phyloP scores from a whole-genome alignment of 73 alveolate species.

The Stentor coeruleus region DNA sequence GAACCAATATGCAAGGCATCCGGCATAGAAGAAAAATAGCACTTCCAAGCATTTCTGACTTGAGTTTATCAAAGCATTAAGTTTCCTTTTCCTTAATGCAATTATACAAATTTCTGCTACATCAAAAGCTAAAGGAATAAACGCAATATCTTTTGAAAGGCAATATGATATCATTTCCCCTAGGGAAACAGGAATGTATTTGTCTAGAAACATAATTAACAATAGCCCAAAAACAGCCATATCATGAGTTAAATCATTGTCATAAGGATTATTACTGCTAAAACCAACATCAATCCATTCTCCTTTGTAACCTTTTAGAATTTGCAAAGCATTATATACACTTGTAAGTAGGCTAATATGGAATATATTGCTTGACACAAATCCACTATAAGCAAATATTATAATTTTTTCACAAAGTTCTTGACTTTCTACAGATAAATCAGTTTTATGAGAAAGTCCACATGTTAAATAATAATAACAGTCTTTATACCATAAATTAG shows the following conservation, averaged over 20 bases:
- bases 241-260: background rate
- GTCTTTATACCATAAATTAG: background rate
- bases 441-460: background rate
- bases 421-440: background rate
- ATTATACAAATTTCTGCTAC: background rate
- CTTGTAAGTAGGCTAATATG: background rate
- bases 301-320: background rate
- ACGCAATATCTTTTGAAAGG: background rate
- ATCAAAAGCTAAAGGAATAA: background rate
- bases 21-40: background rate
- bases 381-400: background rate
- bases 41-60: background rate
- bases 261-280: slow-evolving; percentile 3
- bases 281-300: background rate
- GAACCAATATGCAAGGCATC: background rate
- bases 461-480: background rate
- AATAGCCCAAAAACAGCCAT: background rate
- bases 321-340: background rate
- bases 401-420: background rate
- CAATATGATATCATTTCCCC: background rate
- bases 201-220: background rate
- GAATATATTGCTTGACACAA: background rate
- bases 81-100: background rate
- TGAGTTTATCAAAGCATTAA: background rate
- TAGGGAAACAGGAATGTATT: background rate